Evolutionary conservation across 176 grass and related monocot species (phyloP).

Genomic region (Zea luxurians): DNA sequence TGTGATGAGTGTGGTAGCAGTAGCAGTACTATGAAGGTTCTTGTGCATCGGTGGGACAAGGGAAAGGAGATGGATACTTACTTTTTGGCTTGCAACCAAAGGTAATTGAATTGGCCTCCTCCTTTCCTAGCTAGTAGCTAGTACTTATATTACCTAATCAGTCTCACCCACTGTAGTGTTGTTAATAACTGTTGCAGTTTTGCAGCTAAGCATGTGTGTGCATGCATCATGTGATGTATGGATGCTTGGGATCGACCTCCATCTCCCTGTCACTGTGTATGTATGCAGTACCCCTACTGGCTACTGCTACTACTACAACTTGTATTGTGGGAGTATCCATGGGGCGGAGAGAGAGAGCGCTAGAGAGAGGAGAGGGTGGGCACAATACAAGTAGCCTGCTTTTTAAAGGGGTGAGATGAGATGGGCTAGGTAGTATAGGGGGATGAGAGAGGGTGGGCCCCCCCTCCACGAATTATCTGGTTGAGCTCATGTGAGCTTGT

Average conservation of each 20-base stretch:
- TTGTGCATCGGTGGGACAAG: slow-evolving; percentile 38
- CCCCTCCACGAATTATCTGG: slow-evolving; percentile 43
- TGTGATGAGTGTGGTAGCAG: slow-evolving; percentile 8
- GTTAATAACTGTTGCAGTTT: neutral
- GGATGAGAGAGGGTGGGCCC: slow-evolving; percentile 17
- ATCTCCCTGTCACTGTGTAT: neutral
- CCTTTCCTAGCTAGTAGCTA: no score
- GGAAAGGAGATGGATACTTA: slow-evolving; percentile 27
- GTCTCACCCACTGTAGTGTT: neutral
- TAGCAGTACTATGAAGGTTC: slow-evolving; percentile 47
- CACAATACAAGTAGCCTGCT: slow-evolving; percentile 44
- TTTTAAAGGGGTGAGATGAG: slow-evolving; percentile 40
- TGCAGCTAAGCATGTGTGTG: neutral
- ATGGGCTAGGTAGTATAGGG: neutral
- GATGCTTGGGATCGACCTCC: neutral
- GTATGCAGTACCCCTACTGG: neutral
- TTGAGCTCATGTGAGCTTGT: slow-evolving; percentile 70
- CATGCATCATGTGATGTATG: neutral
- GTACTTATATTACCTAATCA: neutral
- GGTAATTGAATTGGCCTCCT: slow-evolving; percentile 32
- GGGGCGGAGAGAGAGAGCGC: no score
- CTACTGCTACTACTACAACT: neutral
- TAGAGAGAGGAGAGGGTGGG: slow-evolving; percentile 30
- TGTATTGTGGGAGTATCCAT: no score
- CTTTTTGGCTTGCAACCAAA: slow-evolving; percentile 50